phyloP scores from a whole-genome alignment of 305 asterid genomes.

The Ajuga reptans region DNA sequence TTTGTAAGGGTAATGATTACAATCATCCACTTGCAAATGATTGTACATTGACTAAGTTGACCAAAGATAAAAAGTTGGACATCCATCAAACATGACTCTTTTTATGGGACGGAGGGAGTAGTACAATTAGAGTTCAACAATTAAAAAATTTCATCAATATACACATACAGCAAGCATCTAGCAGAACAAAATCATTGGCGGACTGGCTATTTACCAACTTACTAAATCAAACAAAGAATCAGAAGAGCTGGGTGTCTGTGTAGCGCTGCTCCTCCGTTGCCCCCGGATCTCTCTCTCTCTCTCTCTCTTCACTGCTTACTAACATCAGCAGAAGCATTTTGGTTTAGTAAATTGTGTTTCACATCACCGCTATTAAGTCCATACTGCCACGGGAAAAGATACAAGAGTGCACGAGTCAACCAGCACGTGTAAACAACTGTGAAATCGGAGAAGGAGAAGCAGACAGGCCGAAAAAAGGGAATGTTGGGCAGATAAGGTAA shows the following conservation, averaged over 20 bases:
- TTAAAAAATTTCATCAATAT: neutral
- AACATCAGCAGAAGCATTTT: constrained; percentile 26
- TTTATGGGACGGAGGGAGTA: no score
- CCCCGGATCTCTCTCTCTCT: constrained; percentile 11
- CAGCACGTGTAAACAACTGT: neutral
- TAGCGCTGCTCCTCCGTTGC: constrained; percentile 15
- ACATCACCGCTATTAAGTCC: constrained; percentile 39
- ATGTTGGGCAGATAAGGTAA: neutral
- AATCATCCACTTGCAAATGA: no score
- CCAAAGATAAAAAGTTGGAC: no score
- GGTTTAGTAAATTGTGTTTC: constrained; percentile 24
- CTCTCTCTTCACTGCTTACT: constrained; percentile 18
- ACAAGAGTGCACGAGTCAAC: neutral
- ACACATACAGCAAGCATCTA: constrained; percentile 10
- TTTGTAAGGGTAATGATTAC: no score
- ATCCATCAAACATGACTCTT: no score
- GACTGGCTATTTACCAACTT: constrained; percentile 17
- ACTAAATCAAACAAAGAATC: neutral
- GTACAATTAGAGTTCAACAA: neutral
- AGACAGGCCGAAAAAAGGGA: neutral
- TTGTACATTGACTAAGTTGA: no score
- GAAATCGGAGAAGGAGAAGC: neutral
- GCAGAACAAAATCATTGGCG: neutral
- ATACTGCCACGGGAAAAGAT: constrained; percentile 32
- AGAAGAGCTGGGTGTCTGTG: no score